A percentile compares a stretch with the other conserved stretches of the same genome.
Conservation (phyloP, 768 basidiomycete genomes). For the Cystobasidium tubakii region DNA sequence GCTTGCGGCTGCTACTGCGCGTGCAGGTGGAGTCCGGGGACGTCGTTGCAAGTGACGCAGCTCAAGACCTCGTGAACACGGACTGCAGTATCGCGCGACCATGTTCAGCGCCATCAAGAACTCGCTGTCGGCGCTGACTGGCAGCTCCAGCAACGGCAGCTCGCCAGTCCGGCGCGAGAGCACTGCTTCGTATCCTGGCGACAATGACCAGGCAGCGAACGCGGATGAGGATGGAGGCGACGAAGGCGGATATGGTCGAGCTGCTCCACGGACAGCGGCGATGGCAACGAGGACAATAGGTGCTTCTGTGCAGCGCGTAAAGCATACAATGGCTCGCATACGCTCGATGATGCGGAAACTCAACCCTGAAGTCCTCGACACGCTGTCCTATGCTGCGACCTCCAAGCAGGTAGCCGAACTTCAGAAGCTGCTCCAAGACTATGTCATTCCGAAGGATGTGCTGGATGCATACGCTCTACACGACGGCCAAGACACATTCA, state of each 20-base stretch:
- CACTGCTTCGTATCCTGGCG: constrained; percentile 1
- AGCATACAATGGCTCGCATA: constrained; percentile 75
- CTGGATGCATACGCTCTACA: constrained; percentile 80
- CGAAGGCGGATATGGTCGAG: not conserved
- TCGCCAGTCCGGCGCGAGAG: not conserved
- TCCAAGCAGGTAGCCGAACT: constrained; percentile 70
- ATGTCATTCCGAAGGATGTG: constrained; percentile 68
- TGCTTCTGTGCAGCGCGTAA: constrained; percentile 58
- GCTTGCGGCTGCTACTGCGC: too few relatives aligned
- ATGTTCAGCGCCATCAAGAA: constrained; percentile 6
- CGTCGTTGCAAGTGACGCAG: too few relatives aligned
- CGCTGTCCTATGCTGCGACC: constrained; percentile 83
- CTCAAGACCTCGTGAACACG: not conserved
- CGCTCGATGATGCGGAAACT: constrained; percentile 72
- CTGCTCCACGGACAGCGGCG: not conserved
- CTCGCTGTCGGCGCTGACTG: not conserved
- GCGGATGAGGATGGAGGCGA: not conserved
- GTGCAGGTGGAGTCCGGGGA: too few relatives aligned
- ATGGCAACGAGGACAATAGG: constrained; percentile 3
- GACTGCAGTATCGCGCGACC: not conserved
- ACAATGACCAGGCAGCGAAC: not conserved
- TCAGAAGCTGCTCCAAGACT: constrained; percentile 65
- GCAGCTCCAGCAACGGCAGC: constrained; percentile 10
- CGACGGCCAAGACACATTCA: constrained; percentile 91
- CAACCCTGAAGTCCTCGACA: constrained; percentile 91